Percentiles rank a stretch among this genome's conserved stretches.
phyloP scores from a whole-genome alignment of 2,329 filamentous ascomycete species.

The Golovinomyces cichoracearum region DNA sequence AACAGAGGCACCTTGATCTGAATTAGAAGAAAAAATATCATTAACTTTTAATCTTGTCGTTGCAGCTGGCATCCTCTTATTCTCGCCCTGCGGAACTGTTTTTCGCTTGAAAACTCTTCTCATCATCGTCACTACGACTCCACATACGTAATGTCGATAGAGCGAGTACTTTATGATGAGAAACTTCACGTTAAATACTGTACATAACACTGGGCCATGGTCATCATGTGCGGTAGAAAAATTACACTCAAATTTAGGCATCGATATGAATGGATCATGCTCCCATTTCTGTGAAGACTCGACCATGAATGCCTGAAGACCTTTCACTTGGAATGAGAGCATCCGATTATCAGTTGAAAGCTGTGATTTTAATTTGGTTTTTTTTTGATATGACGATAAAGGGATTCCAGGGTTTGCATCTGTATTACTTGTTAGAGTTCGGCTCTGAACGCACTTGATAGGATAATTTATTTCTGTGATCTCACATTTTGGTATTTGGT shows the following conservation, averaged over 20 bases:
- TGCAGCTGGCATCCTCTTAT: slow-evolving; percentile 14
- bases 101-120: slow-evolving; percentile 39
- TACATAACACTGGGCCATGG: slow-evolving; percentile 65
- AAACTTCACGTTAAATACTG: slow-evolving; percentile 57
- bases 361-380: slow-evolving; percentile 17
- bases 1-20: slow-evolving; percentile 8
- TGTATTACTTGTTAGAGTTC: slow-evolving; percentile 40
- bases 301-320: slow-evolving; percentile 71
- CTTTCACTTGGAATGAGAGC: slow-evolving; percentile 53
- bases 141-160: slow-evolving; percentile 73
- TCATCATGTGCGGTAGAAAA: slow-evolving; percentile 65
- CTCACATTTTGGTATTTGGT: slow-evolving; percentile 56
- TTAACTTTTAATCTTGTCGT: slow-evolving; percentile 3
- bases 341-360: slow-evolving; percentile 48
- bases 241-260: slow-evolving; percentile 69
- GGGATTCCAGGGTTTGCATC: slow-evolving; percentile 29
- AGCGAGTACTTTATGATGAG: slow-evolving; percentile 73
- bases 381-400: slow-evolving; percentile 24
- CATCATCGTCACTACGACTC: slow-evolving; percentile 54
- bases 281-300: slow-evolving; percentile 69
- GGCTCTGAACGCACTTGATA: slow-evolving; percentile 49
- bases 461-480: slow-evolving; percentile 28
- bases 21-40: slow-evolving; percentile 11
- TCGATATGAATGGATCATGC: slow-evolving; percentile 55
- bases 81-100: slow-evolving; percentile 21